Evolutionary conservation across 1,139 yeast species (phyloP), one percentile per base, ranked within the genome.

Genomic region (Candida gigantensis): DNA sequence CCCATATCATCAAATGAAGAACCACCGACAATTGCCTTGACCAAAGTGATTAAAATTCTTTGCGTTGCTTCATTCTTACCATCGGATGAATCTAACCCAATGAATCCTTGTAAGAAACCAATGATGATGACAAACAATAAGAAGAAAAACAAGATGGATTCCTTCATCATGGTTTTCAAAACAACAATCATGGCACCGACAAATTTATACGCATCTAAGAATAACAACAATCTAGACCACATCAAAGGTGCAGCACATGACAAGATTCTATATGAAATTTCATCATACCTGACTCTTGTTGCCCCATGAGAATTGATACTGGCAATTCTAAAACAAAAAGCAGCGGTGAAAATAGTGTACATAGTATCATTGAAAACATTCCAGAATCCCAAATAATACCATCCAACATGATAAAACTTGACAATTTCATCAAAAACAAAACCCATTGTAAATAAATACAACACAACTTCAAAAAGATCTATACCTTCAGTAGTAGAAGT

Each of bases 101-200:
- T 62, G 59, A 88, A 86, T 0, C 95, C 96, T 54, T 88, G 96
- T 39, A 86, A 64, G 60, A 88, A 88, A 0, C 96, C 96, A 37
- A 83, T 59, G 42, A 84, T 79, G 23, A 88, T 81, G 40, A 87
- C 79, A 16, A 75, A 65, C 41, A 87, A 67, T 46, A 88, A 64
- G 30, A 86, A 84, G 57, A 88, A 88, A 63, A 88, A 88, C 27
- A 87, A 72, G 18, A 86, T 59, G 2, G 92, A 82, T 57, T 88
- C 96, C 50, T 83, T 80, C 87, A 88, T 82, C 86, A 88, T 84
- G 42, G 84, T 83, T 51, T 85, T 85, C 40, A 86, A 67, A 3
- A 88, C 92, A 27, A 88, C 92, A 47, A 88, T 75, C 88, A 87
- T 84, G 3, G 90, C 89, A 28, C 96, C 96, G 36, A 87, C 88